phyloP scores from a whole-genome alignment of 192 early-diverging fungal genomes.

The Globomyces pollinis-pini region DNA sequence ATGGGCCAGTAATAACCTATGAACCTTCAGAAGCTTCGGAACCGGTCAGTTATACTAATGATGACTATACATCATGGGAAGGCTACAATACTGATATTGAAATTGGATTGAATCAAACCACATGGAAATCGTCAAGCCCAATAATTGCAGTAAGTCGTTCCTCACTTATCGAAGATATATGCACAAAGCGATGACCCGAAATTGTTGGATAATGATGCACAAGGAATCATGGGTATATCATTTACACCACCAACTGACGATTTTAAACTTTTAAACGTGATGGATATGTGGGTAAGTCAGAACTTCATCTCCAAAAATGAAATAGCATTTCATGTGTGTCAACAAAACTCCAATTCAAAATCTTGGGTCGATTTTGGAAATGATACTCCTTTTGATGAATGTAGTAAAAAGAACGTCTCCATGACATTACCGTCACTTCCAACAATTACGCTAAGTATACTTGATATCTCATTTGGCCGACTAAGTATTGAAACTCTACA shows the following conservation, averaged over 20 bases:
- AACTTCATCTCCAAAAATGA: slow-evolving; percentile 1
- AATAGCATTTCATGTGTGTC: slow-evolving; percentile 2
- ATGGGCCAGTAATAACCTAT: not conserved
- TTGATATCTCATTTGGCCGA: not conserved
- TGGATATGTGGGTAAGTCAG: not conserved
- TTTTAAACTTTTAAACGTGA: too few relatives aligned
- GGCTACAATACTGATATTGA: not conserved
- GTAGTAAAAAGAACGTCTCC: not conserved
- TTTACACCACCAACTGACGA: not conserved
- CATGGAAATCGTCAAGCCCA: too few relatives aligned
- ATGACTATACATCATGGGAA: not conserved
- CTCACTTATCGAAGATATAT: too few relatives aligned
- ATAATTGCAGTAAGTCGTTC: too few relatives aligned
- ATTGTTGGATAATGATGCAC: too few relatives aligned
- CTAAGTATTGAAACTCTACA: too few relatives aligned
- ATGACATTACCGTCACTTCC: not conserved
- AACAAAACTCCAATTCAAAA: not conserved
- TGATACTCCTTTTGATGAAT: not conserved
- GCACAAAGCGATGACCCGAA: too few relatives aligned
- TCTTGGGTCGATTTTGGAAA: slow-evolving; percentile 11
- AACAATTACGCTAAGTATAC: not conserved
- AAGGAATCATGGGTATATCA: too few relatives aligned
- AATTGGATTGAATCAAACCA: not conserved
- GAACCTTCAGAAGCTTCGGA: not conserved
- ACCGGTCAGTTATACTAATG: not conserved